Percentiles rank a stretch among this genome's conserved stretches.
Conservation (phyloP, 495 filamentous ascomycete species). For the Aspergillus wentii region DNA sequence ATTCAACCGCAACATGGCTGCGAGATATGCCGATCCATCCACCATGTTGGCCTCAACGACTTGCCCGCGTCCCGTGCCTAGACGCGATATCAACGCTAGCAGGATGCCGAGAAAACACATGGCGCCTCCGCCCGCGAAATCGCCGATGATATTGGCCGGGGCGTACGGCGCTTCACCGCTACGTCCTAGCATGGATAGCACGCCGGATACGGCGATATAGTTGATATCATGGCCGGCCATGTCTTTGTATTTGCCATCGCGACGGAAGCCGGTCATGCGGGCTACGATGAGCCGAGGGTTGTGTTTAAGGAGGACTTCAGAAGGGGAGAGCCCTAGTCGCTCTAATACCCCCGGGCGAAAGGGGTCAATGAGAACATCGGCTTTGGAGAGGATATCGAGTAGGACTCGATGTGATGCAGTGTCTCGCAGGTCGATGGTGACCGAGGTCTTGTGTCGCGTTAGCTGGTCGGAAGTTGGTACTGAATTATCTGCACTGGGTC, state of each 20-base stretch:
- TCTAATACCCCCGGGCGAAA: slow-evolving; percentile 89
- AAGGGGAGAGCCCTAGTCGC: slow-evolving; percentile 68
- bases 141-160: slow-evolving; percentile 78
- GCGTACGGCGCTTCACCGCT: slow-evolving; percentile 64
- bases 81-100: slow-evolving; percentile 37
- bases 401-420: slow-evolving; percentile 56
- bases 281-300: slow-evolving; percentile 81
- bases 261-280: slow-evolving; percentile 83
- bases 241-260: slow-evolving; percentile 73
- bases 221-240: slow-evolving; percentile 99
- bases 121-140: slow-evolving; percentile 89
- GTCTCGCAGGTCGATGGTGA: slow-evolving; percentile 73
- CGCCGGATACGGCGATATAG: slow-evolving; percentile 85
- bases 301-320: slow-evolving; percentile 49
- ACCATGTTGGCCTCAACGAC: slow-evolving; percentile 97
- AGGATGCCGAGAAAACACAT: slow-evolving; percentile 60
- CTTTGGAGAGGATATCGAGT: slow-evolving; percentile 52
- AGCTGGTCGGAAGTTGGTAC: slow-evolving; percentile 60
- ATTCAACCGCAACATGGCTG: slow-evolving; percentile 65
- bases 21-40: slow-evolving; percentile 75
- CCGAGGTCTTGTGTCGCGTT: slow-evolving; percentile 71
- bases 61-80: slow-evolving; percentile 63
- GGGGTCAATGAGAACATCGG: slow-evolving; percentile 86
- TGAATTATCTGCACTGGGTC: slow-evolving; percentile 34
- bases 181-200: slow-evolving; percentile 69